Percentiles rank a stretch among this genome's conserved stretches.
These are phyloP conservation scores for Recurvomyces mirabilis DNA, from an alignment of 495 filamentous ascomycete genomes.

Conservation along the genomic window DNA sequence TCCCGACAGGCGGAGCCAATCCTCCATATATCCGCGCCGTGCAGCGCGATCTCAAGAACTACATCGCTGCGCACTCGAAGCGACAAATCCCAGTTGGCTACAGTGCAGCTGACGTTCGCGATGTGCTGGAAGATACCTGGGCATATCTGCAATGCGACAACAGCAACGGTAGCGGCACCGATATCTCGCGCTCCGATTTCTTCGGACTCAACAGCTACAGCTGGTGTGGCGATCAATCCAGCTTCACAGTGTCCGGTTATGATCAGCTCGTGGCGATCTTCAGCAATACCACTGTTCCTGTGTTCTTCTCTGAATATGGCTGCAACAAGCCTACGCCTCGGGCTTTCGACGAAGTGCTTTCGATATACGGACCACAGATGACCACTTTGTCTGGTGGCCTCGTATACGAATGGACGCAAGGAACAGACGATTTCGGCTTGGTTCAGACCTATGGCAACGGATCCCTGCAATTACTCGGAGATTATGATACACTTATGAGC, in stretches of 20 bases:
- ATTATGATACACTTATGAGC: constrained; percentile 64
- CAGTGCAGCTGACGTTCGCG: constrained; percentile 85
- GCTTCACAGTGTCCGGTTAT: constrained; percentile 59
- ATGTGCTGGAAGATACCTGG: constrained; percentile 65
- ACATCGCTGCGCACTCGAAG: constrained; percentile 59
- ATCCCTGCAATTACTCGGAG: constrained; percentile 50
- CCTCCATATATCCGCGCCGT: constrained; percentile 64
- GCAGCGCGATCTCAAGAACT: constrained; percentile 75
- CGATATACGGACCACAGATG: constrained; percentile 76
- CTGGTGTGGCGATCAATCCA: constrained; percentile 70
- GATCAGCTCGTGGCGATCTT: constrained; percentile 62
- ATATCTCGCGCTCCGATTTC: constrained; percentile 60
- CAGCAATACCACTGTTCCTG: constrained; percentile 58
- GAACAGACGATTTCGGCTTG: constrained; percentile 62
- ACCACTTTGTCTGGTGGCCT: constrained; percentile 74
- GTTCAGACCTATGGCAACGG: constrained; percentile 56
- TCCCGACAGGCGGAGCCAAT: constrained; percentile 39
- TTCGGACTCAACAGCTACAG: constrained; percentile 93
- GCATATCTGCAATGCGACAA: constrained; percentile 67
- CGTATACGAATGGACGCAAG: constrained; percentile 78
- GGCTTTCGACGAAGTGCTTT: constrained; percentile 67
- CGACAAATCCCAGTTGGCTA: constrained; percentile 77
- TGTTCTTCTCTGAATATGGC: constrained; percentile 96
- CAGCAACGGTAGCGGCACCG: constrained; percentile 39
- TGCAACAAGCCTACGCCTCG: constrained; percentile 78